Base-by-base conservation (phyloP, 306 rosid genomes). In the Glycine tomentella region DNA sequence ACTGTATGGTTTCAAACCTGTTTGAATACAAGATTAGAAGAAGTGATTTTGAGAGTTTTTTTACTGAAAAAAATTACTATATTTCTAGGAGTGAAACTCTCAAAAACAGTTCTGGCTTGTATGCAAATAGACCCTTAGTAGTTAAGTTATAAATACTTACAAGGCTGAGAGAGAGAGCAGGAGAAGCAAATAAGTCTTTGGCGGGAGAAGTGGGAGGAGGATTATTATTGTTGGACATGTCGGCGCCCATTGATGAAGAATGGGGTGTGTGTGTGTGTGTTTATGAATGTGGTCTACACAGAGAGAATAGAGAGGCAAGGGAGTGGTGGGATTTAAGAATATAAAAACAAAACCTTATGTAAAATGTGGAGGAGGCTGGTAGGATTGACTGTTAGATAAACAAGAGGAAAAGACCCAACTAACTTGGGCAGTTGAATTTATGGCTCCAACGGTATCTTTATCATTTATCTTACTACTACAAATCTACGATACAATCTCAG, bases 331-430 rank as follows among this genome's bases (percentile, higher is more conserved):
- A 87, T 93, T 95, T 93, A 90, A 93, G 99, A 91, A 90, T 88
- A 89, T 90, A 92, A 90, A 87, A 95, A 93, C 99, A 95, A 95
- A 25, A 92, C 3, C 75, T 80, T 36, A 38, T 72, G 83, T 3
- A 64, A 78, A 74, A 75, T 82, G 84, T 63, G 77, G 58, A 14
- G 77, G 31, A 25, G 31, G 86, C 91, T 78, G 95, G 93, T 92
- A 91, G 99, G 90, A 90, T 82, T 95, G 99, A 95, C 92, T 88
- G 99, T 89, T 95, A 90, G 99, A 81, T 93, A 59, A 44, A 49
- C 31, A 20, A 20, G 9, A 38, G 4, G 3, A 4, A 38, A 5
- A 38, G 42, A 4, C 42, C 3, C 14, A 94, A 94, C 98, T 82
- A 94, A 87, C 96, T 78, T 71, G 59, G 75, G 83, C 88, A 66